phyloP scores from a whole-genome alignment of 805 yeast genomes.

The Candida orba region DNA sequence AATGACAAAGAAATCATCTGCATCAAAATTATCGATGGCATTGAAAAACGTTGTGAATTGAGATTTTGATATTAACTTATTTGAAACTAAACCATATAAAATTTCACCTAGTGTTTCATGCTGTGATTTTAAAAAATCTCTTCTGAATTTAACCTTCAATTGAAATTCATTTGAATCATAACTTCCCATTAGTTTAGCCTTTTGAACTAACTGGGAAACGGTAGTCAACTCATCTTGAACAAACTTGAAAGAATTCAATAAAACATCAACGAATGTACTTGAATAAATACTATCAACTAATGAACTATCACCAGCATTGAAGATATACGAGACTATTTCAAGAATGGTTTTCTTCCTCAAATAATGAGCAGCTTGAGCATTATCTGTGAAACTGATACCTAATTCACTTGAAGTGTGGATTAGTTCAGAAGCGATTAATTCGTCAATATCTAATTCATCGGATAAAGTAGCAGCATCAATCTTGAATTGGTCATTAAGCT shows the following conservation, averaged over 20 bases:
- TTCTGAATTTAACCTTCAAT: constrained; percentile 46
- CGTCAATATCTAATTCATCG: constrained; percentile 70
- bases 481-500: constrained; percentile 60
- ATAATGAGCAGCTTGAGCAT: constrained; percentile 63
- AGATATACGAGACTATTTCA: constrained; percentile 46
- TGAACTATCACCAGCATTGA: constrained; percentile 24
- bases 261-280: constrained; percentile 28
- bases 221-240: constrained; percentile 51
- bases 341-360: constrained; percentile 67
- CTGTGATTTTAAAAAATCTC: constrained; percentile 53
- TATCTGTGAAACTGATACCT: constrained; percentile 45
- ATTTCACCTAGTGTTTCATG: constrained; percentile 71
- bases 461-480: constrained; percentile 50
- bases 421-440: constrained; percentile 64
- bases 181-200: constrained; percentile 48
- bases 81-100: constrained; percentile 42
- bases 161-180: constrained; percentile 37
- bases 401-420: constrained; percentile 40
- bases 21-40: constrained; percentile 40
- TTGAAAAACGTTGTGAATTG: constrained; percentile 35
- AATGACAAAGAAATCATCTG: constrained; percentile 56
- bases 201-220: constrained; percentile 45
- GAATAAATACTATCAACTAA: constrained; percentile 17
- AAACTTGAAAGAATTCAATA: constrained; percentile 48
- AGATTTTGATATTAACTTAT: constrained; percentile 27